phyloP scores from a whole-genome alignment of 306 rosid species.

The Citrullus amarus region DNA sequence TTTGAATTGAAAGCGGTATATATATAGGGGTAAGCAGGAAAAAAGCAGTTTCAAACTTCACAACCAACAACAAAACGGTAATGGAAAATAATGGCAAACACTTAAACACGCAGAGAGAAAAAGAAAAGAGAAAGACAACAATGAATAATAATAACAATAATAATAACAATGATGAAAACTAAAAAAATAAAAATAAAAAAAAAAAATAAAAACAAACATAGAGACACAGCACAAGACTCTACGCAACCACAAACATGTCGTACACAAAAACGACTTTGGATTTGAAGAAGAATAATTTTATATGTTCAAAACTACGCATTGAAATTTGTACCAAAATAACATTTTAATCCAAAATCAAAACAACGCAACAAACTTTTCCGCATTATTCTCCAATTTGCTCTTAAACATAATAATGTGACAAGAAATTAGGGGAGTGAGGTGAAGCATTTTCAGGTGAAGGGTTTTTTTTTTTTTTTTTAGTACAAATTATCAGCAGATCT shows the following conservation, averaged over 20 bases:
- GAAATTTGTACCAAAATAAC: not conserved
- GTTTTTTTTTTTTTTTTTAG: not conserved
- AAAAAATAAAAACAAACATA: not conserved
- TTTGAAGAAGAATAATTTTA: constrained; percentile 5
- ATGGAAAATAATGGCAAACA: not conserved
- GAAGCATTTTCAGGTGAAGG: not conserved
- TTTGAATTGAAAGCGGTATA: not conserved
- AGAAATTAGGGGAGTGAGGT: not conserved
- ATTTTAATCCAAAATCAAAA: not conserved
- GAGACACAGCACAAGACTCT: constrained; percentile 8
- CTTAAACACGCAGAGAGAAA: not conserved
- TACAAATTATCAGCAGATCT: constrained; percentile 1
- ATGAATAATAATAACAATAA: not conserved
- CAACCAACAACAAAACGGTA: not conserved
- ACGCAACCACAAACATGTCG: constrained; percentile 7
- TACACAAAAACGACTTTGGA: constrained; percentile 5
- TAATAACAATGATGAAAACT: not conserved
- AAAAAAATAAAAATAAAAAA: too few species aligned
- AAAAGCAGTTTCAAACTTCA: not conserved
- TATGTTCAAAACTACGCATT: constrained; percentile 11
- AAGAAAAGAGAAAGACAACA: not conserved
- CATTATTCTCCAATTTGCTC: constrained; percentile 4
- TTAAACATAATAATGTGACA: not conserved
- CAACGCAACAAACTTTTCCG: not conserved
- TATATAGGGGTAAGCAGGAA: constrained; percentile 2